Evolutionary conservation across 1,284 basidiomycete genomes (phyloP), one percentile per base, ranked within the genome.

Genomic region (Xanthoconium separans): DNA sequence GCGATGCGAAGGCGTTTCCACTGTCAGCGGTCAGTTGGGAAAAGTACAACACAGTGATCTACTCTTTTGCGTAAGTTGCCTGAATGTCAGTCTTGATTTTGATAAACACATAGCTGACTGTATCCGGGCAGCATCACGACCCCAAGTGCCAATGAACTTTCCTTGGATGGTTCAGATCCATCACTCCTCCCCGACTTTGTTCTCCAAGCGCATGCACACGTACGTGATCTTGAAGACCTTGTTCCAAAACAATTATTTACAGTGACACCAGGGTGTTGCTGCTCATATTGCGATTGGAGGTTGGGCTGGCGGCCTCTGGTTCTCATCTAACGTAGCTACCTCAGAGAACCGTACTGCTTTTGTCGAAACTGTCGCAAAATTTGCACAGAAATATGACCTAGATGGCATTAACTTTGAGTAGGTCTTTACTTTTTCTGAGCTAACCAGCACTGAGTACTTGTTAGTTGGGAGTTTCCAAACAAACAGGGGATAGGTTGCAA

Each of bases 231-330:
- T 42, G 16, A 12, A 33, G 16, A 9, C 18, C 18, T 18, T 7
- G 8, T 15, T 37, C n/a, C 22, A 20, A 43, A 20, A 33, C 4
- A 6, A 39, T 22, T 30, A 1, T 44, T 58, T 13, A 56, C 40
- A 30, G 31, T 53, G 10, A 6, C 12, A 16, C 15, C 69, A 33
- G 77, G 68, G 68, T 50, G 88, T 92, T 53, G 78, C 81, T 54
- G 90, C 91, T 16, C 75, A 85, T 50, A 69, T 93, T 34, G 84
- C 87, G 18, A 76, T 95, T 50, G 93, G 93, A 44, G 93, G 93
- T 37, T 95, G 92, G 93, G 82, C 66, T 90, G 92, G 9, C 70
- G 76, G 47, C 77, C 83, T 59, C 18, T 85, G 71, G 71, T 95
- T 86, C 70, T 95, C 92, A 2, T 73, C 80, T 29, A 78, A 84